Evolutionary conservation across 2,329 filamentous ascomycete genomes (phyloP).

Genomic region (Byssoonygena ceratinophila): DNA sequence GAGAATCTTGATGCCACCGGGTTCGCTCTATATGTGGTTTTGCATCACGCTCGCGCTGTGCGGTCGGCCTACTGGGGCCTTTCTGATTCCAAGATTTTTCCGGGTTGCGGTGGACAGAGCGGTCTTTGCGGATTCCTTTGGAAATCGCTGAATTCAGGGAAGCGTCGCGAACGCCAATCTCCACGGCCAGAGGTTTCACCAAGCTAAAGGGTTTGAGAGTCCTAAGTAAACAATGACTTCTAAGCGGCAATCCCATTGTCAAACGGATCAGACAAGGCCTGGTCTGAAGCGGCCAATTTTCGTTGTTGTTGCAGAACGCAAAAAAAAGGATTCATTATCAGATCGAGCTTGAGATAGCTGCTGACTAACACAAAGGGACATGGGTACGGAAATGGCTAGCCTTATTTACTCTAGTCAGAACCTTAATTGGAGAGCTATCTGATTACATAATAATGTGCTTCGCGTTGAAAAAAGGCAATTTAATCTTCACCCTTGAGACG

Average conservation of each 20-base stretch:
- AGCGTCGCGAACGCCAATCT: conserved; percentile 32
- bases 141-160: conserved; percentile 60
- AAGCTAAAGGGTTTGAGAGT: neutral
- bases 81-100: neutral
- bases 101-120: neutral
- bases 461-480: neutral
- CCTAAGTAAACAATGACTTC: neutral
- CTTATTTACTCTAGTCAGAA: neutral
- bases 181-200: neutral
- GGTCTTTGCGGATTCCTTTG: conserved; percentile 47
- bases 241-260: neutral
- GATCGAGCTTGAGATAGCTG: neutral
- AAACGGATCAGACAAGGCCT: neutral
- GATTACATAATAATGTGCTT: neutral
- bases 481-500: neutral
- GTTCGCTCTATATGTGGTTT: neutral
- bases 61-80: neutral
- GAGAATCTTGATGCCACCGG: neutral
- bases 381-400: too few species aligned
- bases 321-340: neutral
- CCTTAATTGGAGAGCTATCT: too few species aligned
- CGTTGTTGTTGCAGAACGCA: neutral
- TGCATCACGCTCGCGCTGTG: neutral
- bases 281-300: neutral
- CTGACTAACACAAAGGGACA: too few species aligned